These are phyloP conservation scores for Mallotus japonicus DNA, from an alignment of 441 rosid species.

Conservation along the genomic window DNA sequence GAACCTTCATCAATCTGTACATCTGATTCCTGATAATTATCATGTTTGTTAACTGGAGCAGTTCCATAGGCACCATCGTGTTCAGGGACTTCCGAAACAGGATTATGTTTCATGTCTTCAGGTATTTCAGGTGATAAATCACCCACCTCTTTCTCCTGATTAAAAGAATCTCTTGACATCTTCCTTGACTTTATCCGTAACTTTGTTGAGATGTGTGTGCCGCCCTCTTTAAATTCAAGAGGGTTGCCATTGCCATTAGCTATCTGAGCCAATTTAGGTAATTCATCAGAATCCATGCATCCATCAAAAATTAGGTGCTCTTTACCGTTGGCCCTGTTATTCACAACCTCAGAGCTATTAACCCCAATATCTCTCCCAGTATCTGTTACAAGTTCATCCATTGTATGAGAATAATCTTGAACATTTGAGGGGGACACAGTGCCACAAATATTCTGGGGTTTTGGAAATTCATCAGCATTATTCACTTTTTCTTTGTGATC, in stretches of 20 bases:
- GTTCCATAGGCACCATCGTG: constrained; percentile 17
- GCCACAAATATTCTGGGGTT: constrained; percentile 31
- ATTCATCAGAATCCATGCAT: constrained; percentile 28
- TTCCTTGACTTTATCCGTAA: constrained; percentile 43
- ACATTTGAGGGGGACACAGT: constrained; percentile 30
- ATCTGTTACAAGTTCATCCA: constrained; percentile 25
- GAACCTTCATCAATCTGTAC: constrained; percentile 38
- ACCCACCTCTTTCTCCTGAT: constrained; percentile 33
- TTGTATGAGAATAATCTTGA: constrained; percentile 26
- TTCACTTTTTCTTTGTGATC: constrained; percentile 33
- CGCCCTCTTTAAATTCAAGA: constrained; percentile 41
- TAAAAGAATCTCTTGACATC: constrained; percentile 31
- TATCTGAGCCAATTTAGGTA: constrained; percentile 20
- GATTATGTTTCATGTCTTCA: constrained; percentile 31
- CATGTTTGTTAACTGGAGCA: constrained; percentile 25
- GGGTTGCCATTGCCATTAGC: constrained; percentile 27
- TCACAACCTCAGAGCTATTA: constrained; percentile 27
- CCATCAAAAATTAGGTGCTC: constrained; percentile 28
- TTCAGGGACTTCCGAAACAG: constrained; percentile 29
- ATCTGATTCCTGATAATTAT: constrained; percentile 34
- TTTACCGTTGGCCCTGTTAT: constrained; percentile 36
- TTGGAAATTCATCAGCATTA: constrained; percentile 33
- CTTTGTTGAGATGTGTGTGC: constrained; percentile 42
- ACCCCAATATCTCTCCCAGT: constrained; percentile 27
- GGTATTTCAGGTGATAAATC: constrained; percentile 33